Evolutionary conservation across 23 red algal species (phyloP), one percentile per base, ranked within the genome.

Genomic region (Pyropia haitanensis): DNA sequence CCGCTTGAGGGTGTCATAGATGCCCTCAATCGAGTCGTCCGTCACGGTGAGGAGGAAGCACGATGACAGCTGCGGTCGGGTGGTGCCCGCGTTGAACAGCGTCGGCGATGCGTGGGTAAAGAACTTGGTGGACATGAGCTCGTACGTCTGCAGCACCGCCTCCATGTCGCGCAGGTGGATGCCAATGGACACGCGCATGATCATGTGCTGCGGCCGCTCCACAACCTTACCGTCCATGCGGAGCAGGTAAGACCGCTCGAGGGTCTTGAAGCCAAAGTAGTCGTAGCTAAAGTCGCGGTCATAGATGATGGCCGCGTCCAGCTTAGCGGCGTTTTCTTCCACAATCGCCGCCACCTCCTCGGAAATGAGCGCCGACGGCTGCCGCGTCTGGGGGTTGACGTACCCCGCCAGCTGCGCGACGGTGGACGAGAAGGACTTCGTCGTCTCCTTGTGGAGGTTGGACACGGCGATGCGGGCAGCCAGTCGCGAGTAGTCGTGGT

Each of bases 1-100:
- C n/a, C 93, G 73, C 63, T 97, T 90, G n/a, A 97, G 81, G 29
- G 93, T 97, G 58, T 90, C 93, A 56, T 97, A 97, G 61, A 97
- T 97, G 27, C 93, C 93, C 49, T 97, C 93, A 59, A 97, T 97
- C 8, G 85, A 90, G 74, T 97, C 93, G 53, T 97, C 93, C 7
- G 84, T 90, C 85, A 97, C 87, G 56, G 84, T 88, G n/a, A 97
- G 64, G n/a, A 97, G 53, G 67, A 97, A 97, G 61, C 93, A 97
- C 25, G 85, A 90, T 2, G 70, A 79, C n/a, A 97, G 68, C 80
- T 97, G 93, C 27, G 93, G 93, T 27, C 93, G 73, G 32, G 85
- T 82, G 23, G 93, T 97, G 44, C 85, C 85, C 0, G 93, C 72
- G 69, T 97, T 97, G 85, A 97, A 97, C 31, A 97, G 73, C 34